A percentile compares a stretch with the other conserved stretches of the same genome.
phyloP scores from a whole-genome alignment of 2,329 filamentous ascomycete species.

The Penicillium sp. region DNA sequence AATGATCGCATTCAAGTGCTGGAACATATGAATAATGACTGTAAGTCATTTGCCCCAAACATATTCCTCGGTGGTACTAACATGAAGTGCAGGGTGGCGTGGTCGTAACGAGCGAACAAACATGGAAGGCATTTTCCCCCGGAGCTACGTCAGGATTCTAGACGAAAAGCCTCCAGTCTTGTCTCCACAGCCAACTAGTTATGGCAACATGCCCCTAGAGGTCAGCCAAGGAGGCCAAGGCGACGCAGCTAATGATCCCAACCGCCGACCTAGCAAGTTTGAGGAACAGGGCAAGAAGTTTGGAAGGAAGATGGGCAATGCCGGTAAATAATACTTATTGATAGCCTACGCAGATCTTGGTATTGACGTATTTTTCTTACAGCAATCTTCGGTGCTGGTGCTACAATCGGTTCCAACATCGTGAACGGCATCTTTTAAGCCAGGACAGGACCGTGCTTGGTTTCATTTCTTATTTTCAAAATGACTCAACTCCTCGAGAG shows the following conservation, averaged over 20 bases:
- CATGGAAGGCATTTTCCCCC: slow-evolving; percentile 90
- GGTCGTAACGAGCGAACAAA: slow-evolving; percentile 80
- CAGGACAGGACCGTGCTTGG: background rate
- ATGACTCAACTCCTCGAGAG: background rate
- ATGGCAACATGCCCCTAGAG: slow-evolving; percentile 68
- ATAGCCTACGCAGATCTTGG: background rate
- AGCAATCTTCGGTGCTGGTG: slow-evolving; percentile 89
- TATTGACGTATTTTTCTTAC: slow-evolving; percentile 21
- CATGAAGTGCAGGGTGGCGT: slow-evolving; percentile 60
- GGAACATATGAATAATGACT: slow-evolving; percentile 95
- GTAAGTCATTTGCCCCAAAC: slow-evolving; percentile 37
- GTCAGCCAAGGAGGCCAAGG: slow-evolving; percentile 59
- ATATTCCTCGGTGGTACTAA: slow-evolving; percentile 14
- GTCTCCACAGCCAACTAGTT: slow-evolving; percentile 39
- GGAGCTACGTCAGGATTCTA: slow-evolving; percentile 73
- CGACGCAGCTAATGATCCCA: slow-evolving; percentile 37
- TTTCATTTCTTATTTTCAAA: slow-evolving; percentile 7
- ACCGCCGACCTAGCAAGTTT: slow-evolving; percentile 57
- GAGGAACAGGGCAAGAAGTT: slow-evolving; percentile 85
- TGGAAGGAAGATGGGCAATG: slow-evolving; percentile 86
- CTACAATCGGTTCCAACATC: slow-evolving; percentile 82
- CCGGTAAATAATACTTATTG: slow-evolving; percentile 36
- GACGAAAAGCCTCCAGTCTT: slow-evolving; percentile 55
- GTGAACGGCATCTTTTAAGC: slow-evolving; percentile 83
- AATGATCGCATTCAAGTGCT: slow-evolving; percentile 76